phyloP scores from a whole-genome alignment of 805 yeast species.

The Saccharomycopsis javanensis region DNA sequence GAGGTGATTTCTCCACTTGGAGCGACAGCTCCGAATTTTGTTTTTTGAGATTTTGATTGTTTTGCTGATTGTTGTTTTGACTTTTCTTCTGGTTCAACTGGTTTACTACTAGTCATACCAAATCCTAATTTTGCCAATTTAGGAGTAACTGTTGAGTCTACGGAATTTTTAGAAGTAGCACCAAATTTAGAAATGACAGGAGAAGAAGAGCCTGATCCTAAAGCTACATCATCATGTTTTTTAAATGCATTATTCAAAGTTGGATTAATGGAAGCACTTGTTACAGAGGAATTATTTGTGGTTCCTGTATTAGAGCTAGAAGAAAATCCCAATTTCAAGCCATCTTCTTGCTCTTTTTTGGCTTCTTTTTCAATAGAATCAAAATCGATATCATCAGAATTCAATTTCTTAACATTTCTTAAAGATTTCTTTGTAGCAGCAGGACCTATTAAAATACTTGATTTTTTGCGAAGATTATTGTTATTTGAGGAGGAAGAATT shows the following conservation, averaged over 20 bases:
- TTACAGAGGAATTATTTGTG: background rate
- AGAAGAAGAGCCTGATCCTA: background rate
- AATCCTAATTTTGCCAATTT: constrained; percentile 78
- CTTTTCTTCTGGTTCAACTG: constrained; percentile 30
- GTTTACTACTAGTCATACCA: constrained; percentile 70
- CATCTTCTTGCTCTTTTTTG: constrained; percentile 67
- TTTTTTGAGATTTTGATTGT: constrained; percentile 20
- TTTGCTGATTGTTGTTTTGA: constrained; percentile 27
- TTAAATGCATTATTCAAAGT: constrained; percentile 29
- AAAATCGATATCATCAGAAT: constrained; percentile 45
- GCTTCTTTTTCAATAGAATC: constrained; percentile 72
- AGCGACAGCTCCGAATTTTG: constrained; percentile 43
- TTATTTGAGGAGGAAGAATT: constrained; percentile 18
- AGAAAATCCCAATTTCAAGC: constrained; percentile 33
- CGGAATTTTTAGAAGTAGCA: constrained; percentile 1
- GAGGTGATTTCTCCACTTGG: constrained; percentile 67
- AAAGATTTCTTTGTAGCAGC: constrained; percentile 50
- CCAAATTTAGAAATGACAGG: background rate
- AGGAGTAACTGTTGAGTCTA: constrained; percentile 47
- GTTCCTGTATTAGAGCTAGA: constrained; percentile 28
- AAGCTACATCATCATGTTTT: background rate
- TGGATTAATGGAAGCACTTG: background rate
- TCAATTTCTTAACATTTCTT: constrained; percentile 42
- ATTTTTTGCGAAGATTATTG: constrained; percentile 26
- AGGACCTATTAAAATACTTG: constrained; percentile 36